A percentile compares a stretch with the other conserved stretches of the same genome.
These are phyloP conservation scores for Cardamine resedifolia DNA, from an alignment of 345 rosid species.

Conservation along the genomic window DNA sequence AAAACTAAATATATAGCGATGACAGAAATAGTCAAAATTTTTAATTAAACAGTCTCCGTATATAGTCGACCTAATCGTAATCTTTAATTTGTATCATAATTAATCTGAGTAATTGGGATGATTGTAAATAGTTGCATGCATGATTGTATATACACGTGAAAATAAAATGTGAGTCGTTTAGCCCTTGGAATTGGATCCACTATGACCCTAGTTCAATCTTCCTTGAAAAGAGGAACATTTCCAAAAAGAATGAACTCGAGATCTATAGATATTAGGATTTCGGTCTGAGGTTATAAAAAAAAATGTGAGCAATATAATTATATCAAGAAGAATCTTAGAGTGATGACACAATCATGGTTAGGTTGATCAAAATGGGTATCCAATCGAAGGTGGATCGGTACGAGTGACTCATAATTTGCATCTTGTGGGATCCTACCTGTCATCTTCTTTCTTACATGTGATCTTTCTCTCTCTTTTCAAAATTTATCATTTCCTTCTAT, in stretches of 20 bases:
- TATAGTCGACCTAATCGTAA: neutral
- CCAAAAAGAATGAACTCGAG: too few relatives aligned
- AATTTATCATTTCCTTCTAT: neutral
- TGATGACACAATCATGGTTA: conserved; percentile 35
- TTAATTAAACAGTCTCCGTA: neutral
- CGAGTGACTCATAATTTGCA: conserved; percentile 27
- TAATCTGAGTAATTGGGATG: neutral
- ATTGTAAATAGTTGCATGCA: conserved; percentile 19
- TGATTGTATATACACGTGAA: too few relatives aligned
- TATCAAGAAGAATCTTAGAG: conserved; percentile 1
- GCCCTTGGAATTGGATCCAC: too few relatives aligned
- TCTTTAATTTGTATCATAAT: neutral
- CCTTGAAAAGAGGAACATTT: too few relatives aligned
- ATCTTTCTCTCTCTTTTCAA: conserved; percentile 1
- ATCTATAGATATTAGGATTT: too few relatives aligned
- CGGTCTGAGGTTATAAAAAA: too few relatives aligned
- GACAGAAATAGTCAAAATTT: neutral
- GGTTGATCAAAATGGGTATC: conserved; percentile 29
- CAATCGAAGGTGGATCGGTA: conserved; percentile 33
- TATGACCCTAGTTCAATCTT: too few relatives aligned
- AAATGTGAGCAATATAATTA: neutral
- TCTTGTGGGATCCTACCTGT: conserved; percentile 8
- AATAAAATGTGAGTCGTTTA: too few relatives aligned
- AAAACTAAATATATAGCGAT: neutral
- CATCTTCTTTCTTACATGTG: conserved; percentile 36